These are phyloP conservation scores for Lojkania enalia DNA, from an alignment of 2,329 filamentous ascomycete species.

Conservation along the genomic window DNA sequence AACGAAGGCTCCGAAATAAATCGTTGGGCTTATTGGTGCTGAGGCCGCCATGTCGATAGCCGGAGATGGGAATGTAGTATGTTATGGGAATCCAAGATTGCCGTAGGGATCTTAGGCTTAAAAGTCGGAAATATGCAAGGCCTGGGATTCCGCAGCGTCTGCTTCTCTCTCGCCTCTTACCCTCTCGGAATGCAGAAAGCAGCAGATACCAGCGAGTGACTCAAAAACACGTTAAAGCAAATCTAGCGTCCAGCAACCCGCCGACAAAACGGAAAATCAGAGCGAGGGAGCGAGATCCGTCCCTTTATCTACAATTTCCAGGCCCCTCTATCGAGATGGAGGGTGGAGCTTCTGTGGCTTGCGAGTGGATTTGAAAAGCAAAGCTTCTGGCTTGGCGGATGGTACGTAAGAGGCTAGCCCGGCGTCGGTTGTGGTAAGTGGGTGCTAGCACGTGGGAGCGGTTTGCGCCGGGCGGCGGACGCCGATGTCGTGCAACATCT, in stretches of 20 bases:
- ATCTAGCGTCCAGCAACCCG: no score
- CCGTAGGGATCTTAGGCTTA: no score
- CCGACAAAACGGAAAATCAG: no score
- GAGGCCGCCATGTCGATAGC: constrained; percentile 35
- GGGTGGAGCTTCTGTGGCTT: constrained; percentile 12
- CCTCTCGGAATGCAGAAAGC: no score
- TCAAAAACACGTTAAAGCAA: no score
- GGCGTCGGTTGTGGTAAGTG: constrained; percentile 2
- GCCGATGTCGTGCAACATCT: no score
- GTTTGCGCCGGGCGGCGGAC: constrained; percentile 20
- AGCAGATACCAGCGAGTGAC: no score
- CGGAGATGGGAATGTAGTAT: no score
- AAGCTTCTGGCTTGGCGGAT: constrained; percentile 5
- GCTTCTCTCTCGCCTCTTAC: no score
- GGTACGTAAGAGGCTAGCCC: constrained; percentile 17
- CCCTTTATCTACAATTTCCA: constrained; percentile 13
- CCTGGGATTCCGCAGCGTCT: no score
- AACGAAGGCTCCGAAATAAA: constrained; percentile 66
- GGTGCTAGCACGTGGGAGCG: constrained; percentile 5
- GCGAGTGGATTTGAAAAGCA: constrained; percentile 19
- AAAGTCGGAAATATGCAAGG: no score
- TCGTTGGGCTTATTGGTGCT: constrained; percentile 30
- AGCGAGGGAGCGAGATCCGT: no score
- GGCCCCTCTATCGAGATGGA: background rate
- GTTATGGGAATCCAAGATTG: background rate